Percentiles rank a stretch among this genome's conserved stretches.
Conservation (phyloP, 2,329 filamentous ascomycete genomes). For the Microdochium nivale region DNA sequence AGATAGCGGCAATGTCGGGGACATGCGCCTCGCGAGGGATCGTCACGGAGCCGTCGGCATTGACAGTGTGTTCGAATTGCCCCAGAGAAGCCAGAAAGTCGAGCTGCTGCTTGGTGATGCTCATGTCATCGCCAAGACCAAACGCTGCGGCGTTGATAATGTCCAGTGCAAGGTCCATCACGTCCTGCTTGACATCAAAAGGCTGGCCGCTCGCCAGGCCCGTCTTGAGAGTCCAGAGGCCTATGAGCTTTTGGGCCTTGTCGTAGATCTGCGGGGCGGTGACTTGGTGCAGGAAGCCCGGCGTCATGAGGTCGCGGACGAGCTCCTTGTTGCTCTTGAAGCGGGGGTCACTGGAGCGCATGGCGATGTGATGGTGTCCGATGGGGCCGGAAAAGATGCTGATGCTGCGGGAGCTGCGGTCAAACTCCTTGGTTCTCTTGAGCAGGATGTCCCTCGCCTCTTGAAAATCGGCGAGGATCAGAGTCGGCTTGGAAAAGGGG, state of each 20-base stretch:
- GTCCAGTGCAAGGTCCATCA: constrained; percentile 23
- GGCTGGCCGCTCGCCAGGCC: constrained; percentile 16
- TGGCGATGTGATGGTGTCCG: constrained; percentile 22
- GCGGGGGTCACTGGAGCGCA: constrained; percentile 20
- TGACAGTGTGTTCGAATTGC: background rate
- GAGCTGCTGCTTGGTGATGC: constrained; percentile 6
- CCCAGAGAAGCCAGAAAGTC: constrained; percentile 3
- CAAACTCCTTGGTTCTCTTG: constrained; percentile 22
- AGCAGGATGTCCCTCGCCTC: constrained; percentile 23
- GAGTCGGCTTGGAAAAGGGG: constrained; percentile 19
- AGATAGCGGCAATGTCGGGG: constrained; percentile 9
- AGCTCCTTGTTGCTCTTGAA: constrained; percentile 23
- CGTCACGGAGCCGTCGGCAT: constrained; percentile 4
- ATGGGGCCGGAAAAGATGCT: constrained; percentile 10
- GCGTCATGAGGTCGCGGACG: constrained; percentile 26
- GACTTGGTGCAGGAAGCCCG: constrained; percentile 24
- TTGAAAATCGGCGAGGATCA: constrained; percentile 23
- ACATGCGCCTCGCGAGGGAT: constrained; percentile 8
- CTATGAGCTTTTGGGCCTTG: constrained; percentile 18
- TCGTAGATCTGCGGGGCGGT: constrained; percentile 25
- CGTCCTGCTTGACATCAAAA: constrained; percentile 21
- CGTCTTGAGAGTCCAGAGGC: constrained; percentile 24
- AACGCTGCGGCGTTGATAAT: constrained; percentile 26
- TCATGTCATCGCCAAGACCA: constrained; percentile 12
- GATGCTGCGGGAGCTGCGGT: constrained; percentile 14